A percentile compares a stretch with the other conserved stretches of the same genome.
Conservation (phyloP, 1,139 yeast genomes). For the Geotrichum cucujoidarum region DNA sequence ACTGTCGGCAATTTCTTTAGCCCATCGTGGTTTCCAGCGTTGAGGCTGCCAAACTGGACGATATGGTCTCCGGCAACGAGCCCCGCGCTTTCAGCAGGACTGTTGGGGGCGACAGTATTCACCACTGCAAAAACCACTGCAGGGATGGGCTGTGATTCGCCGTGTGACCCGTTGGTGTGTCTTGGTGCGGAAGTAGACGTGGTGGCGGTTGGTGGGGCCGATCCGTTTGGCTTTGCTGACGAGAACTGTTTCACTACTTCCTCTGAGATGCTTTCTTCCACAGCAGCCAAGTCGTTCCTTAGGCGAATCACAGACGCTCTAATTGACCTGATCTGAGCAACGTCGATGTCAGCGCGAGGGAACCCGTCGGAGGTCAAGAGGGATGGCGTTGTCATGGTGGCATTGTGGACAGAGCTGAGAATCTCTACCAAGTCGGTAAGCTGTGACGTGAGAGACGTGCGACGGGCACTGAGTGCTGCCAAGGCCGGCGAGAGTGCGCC, state of each 20-base stretch:
- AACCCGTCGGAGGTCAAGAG: constrained; percentile 70
- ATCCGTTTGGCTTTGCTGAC: too few species aligned
- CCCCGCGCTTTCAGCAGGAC: constrained; percentile 36
- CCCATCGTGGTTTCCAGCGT: constrained; percentile 49
- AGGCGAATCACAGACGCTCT: constrained; percentile 62
- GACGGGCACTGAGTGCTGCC: too few species aligned
- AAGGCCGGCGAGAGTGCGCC: too few species aligned
- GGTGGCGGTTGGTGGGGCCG: too few species aligned
- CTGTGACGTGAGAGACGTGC: too few species aligned
- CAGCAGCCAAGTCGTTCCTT: constrained; percentile 69
- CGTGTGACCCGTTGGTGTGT: neutral
- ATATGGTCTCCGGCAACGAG: constrained; percentile 49
- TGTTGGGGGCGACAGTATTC: constrained; percentile 37
- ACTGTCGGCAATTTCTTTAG: constrained; percentile 41
- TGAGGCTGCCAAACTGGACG: constrained; percentile 48
- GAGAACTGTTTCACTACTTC: constrained; percentile 46
- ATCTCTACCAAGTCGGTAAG: too few species aligned
- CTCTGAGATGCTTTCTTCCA: too few species aligned
- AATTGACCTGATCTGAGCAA: constrained; percentile 54
- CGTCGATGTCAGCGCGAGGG: constrained; percentile 81
- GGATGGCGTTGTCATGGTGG: too few species aligned
- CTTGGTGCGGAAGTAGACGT: constrained; percentile 2
- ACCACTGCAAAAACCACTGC: constrained; percentile 52
- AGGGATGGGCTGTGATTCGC: constrained; percentile 33
- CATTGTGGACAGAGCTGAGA: too few species aligned